Percentiles rank a stretch among this genome's conserved stretches.
phyloP scores from a whole-genome alignment of 2,329 filamentous ascomycete genomes.

The Coniosporium tulheliwenetii region DNA sequence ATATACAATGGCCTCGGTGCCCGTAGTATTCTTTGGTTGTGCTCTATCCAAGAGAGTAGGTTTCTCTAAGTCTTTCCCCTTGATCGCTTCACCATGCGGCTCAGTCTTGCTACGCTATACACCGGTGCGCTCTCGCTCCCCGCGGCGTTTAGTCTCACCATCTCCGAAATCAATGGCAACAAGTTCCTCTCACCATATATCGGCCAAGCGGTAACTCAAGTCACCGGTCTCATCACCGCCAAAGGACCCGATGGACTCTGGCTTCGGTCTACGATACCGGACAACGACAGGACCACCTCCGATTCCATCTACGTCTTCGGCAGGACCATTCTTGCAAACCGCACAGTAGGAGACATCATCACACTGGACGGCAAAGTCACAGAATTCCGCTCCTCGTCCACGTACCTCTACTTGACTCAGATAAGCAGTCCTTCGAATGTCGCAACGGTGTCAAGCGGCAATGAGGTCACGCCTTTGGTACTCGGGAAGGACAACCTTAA shows the following conservation, averaged over 20 bases:
- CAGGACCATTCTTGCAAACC: slow-evolving; percentile 30
- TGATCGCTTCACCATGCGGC: too few species aligned
- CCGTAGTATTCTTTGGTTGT: too few species aligned
- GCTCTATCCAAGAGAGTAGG: too few species aligned
- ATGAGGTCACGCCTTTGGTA: slow-evolving; percentile 39
- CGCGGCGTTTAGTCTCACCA: too few species aligned
- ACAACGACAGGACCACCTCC: slow-evolving; percentile 19
- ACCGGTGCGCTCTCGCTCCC: too few species aligned
- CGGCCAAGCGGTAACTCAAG: slow-evolving; percentile 38
- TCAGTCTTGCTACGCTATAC: too few species aligned
- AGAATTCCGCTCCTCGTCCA: too few species aligned
- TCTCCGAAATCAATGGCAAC: slow-evolving; percentile 40
- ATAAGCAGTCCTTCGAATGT: too few species aligned
- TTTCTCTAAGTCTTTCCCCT: too few species aligned
- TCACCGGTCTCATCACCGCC: slow-evolving; percentile 50
- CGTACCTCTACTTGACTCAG: too few species aligned
- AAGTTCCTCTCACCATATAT: slow-evolving; percentile 46
- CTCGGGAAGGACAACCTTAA: slow-evolving; percentile 41
- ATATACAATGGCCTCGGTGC: too few species aligned
- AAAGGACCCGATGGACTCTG: slow-evolving; percentile 47
- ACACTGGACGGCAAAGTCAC: slow-evolving; percentile 41
- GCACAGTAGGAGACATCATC: slow-evolving; percentile 48
- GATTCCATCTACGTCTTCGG: slow-evolving; percentile 53
- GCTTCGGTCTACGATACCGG: slow-evolving; percentile 18
- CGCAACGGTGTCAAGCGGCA: slow-evolving; percentile 35